phyloP scores from a whole-genome alignment of 163 green algal genomes.

The Prototheca wickerhamii region DNA sequence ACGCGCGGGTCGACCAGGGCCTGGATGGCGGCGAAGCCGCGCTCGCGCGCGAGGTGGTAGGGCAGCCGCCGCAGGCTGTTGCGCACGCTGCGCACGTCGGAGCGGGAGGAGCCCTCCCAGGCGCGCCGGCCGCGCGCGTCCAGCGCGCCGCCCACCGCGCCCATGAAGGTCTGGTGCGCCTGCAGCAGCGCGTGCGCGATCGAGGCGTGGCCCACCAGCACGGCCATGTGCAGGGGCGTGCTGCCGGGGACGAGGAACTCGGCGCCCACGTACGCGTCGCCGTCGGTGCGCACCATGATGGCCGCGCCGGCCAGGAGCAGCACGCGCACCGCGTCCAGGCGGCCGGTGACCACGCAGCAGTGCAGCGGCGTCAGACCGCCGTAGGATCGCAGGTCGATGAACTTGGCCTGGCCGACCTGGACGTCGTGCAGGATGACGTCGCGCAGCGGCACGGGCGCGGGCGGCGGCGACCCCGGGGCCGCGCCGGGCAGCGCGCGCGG shows the following conservation, averaged over 20 bases:
- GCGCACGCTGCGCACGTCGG: slow-evolving; percentile 37
- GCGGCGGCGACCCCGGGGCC: slow-evolving; percentile 8
- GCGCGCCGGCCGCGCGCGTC: slow-evolving; percentile 26
- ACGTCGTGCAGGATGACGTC: slow-evolving; percentile 36
- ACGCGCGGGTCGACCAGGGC: slow-evolving; percentile 31
- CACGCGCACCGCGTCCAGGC: slow-evolving; percentile 31
- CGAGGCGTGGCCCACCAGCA: slow-evolving; percentile 29
- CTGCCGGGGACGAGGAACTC: slow-evolving; percentile 36
- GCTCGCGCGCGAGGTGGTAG: slow-evolving; percentile 46
- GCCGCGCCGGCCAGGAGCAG: slow-evolving; percentile 38
- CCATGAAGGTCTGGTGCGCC: slow-evolving; percentile 30
- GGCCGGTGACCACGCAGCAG: slow-evolving; percentile 35
- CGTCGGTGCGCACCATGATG: slow-evolving; percentile 40
- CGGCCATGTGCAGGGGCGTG: slow-evolving; percentile 48
- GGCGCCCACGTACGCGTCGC: slow-evolving; percentile 29
- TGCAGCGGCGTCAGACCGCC: slow-evolving; percentile 49
- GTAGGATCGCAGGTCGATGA: slow-evolving; percentile 43
- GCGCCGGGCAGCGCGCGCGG: too few species aligned
- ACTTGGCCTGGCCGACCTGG: slow-evolving; percentile 30
- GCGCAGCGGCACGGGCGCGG: slow-evolving; percentile 18
- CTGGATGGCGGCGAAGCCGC: slow-evolving; percentile 21
- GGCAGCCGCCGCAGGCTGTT: slow-evolving; percentile 36
- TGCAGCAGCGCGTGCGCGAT: slow-evolving; percentile 47
- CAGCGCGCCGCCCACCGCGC: slow-evolving; percentile 4
- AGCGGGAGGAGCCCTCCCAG: slow-evolving; percentile 47